A percentile compares a stretch with the other conserved stretches of the same genome.
Evolutionary conservation across 768 basidiomycete species (phyloP).

Genomic region (Tylopilus vinaceipallidus): DNA sequence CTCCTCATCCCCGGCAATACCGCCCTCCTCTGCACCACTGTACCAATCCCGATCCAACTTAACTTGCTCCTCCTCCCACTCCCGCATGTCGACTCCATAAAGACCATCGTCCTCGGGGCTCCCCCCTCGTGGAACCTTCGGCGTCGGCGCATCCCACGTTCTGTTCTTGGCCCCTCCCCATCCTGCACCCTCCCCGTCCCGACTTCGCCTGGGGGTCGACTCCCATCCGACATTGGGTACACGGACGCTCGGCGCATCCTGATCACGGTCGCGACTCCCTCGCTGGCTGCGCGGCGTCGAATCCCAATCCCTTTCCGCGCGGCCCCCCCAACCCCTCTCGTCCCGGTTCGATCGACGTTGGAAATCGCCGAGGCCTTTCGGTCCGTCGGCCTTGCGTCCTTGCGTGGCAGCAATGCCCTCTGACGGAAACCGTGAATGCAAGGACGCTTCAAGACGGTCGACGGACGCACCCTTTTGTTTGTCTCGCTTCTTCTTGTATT

Average conservation of each 20-base stretch:
- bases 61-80: slow-evolving; percentile 98
- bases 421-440: slow-evolving; percentile 22
- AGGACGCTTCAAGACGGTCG: not conserved
- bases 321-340: slow-evolving; percentile 46
- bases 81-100: slow-evolving; percentile 68
- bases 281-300: slow-evolving; percentile 62
- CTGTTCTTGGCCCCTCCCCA: slow-evolving; percentile 58
- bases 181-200: slow-evolving; percentile 54
- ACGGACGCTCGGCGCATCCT: slow-evolving; percentile 79
- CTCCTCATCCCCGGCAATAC: slow-evolving; percentile 84
- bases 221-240: slow-evolving; percentile 95
- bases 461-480: slow-evolving; percentile 55
- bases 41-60: slow-evolving; percentile 96
- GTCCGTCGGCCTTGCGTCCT: slow-evolving; percentile 54
- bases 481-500: slow-evolving; percentile 67
- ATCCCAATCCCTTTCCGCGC: slow-evolving; percentile 47
- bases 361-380: slow-evolving; percentile 88
- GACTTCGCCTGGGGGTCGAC: slow-evolving; percentile 71
- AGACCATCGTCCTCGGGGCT: slow-evolving; percentile 70
- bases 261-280: slow-evolving; percentile 34
- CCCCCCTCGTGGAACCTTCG: slow-evolving; percentile 59
- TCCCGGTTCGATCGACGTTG: slow-evolving; percentile 88
- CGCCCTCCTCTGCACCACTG: slow-evolving; percentile 84
- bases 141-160: slow-evolving; percentile 85
- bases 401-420: slow-evolving; percentile 71